A percentile compares a stretch with the other conserved stretches of the same genome.
Evolutionary conservation across 2,329 filamentous ascomycete species (phyloP).

Genomic region (Fusarium sp.): DNA sequence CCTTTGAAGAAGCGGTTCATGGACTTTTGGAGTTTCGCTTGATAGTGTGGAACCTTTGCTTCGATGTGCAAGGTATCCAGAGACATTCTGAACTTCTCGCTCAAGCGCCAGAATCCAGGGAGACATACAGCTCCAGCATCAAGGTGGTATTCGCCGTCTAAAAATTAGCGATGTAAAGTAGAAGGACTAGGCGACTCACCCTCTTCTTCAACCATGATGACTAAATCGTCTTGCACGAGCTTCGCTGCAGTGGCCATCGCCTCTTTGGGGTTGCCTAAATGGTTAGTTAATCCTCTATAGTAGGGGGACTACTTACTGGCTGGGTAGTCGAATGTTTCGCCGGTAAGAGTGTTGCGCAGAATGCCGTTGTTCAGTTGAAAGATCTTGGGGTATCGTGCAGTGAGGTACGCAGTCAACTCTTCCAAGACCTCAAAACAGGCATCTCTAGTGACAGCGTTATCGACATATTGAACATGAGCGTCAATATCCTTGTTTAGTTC

Average conservation of each 20-base stretch:
- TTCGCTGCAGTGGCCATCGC: slow-evolving; percentile 35
- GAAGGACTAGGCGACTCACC: fast-evolving
- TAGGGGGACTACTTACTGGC: neutral
- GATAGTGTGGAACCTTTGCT: slow-evolving; percentile 38
- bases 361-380: slow-evolving; percentile 1
- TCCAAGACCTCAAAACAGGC: slow-evolving; percentile 37
- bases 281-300: neutral
- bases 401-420: slow-evolving; percentile 28
- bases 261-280: slow-evolving; percentile 26
- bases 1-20: slow-evolving; percentile 41
- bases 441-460: slow-evolving; percentile 29
- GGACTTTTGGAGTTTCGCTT: slow-evolving; percentile 31
- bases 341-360: slow-evolving; percentile 22
- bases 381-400: slow-evolving; percentile 31
- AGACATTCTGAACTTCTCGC: slow-evolving; percentile 42
- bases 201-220: slow-evolving; percentile 37
- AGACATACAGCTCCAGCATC: slow-evolving; percentile 41
- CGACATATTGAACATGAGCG: slow-evolving; percentile 35
- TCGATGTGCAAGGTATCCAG: slow-evolving; percentile 40
- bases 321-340: slow-evolving; percentile 25
- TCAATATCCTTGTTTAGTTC: slow-evolving; percentile 32
- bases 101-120: slow-evolving; percentile 35
- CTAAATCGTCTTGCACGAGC: slow-evolving; percentile 34
- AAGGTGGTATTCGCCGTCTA: slow-evolving; percentile 35
- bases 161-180: fast-evolving